Percentiles rank a stretch among this genome's conserved stretches.
Conservation (phyloP, 108 stramenopile genomes). For the Aureococcus anophagefferens region DNA sequence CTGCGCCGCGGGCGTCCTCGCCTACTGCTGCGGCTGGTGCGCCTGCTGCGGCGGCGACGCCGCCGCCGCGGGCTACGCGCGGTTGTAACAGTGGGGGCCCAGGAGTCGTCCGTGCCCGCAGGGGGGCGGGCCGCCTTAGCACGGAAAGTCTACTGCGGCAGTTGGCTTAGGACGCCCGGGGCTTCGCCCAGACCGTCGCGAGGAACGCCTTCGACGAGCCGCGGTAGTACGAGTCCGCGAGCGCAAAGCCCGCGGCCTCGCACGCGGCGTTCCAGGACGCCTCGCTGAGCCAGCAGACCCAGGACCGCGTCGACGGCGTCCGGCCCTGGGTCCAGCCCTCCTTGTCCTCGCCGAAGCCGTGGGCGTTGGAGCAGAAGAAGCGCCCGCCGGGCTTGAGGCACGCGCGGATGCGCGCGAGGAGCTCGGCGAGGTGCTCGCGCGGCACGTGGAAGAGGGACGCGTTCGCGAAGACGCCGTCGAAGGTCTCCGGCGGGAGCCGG, state of each 20-base stretch:
- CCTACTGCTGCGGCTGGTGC: no score
- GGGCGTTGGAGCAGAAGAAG: background rate
- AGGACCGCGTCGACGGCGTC: background rate
- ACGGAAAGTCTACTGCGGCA: no score
- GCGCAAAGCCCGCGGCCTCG: background rate
- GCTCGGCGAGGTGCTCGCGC: background rate
- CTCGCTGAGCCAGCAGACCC: background rate
- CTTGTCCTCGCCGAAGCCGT: background rate
- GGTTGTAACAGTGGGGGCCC: no score
- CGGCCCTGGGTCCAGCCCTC: background rate
- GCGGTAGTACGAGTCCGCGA: background rate
- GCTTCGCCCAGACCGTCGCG: background rate
- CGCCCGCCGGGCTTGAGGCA: background rate
- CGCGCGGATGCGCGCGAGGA: background rate
- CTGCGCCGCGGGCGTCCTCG: no score
- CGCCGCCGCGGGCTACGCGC: no score
- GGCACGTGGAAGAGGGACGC: background rate
- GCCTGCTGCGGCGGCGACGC: no score
- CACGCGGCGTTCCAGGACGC: background rate
- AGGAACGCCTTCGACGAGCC: background rate
- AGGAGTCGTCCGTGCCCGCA: no score
- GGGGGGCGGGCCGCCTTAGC: no score
- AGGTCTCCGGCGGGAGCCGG: background rate
- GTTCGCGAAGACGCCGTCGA: constrained; percentile 1
- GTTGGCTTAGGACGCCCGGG: no score